Evolutionary conservation across 2,329 filamentous ascomycete genomes (phyloP).

Genomic region (Teratosphaeria zuluensis): DNA sequence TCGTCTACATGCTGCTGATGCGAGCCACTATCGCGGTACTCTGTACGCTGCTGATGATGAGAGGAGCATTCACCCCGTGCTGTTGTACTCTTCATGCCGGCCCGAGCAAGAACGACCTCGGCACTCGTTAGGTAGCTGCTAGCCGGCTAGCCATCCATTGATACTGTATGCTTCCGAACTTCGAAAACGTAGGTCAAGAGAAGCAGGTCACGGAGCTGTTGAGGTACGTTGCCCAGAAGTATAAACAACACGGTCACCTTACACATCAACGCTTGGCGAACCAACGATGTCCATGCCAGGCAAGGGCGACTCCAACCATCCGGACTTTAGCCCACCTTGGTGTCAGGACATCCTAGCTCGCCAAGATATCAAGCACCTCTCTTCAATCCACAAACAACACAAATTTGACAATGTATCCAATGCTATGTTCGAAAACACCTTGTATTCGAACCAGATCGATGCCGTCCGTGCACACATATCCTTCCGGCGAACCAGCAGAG

Average conservation of each 20-base stretch:
- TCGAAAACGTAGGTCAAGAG: too few species aligned
- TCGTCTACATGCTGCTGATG: not conserved
- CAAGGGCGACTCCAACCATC: constrained; percentile 4
- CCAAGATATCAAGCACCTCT: constrained; percentile 1
- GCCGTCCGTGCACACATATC: constrained; percentile 11
- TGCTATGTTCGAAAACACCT: constrained; percentile 9
- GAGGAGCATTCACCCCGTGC: not conserved
- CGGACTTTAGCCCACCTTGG: constrained; percentile 8
- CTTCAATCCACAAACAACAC: not conserved
- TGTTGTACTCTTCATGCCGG: too few species aligned
- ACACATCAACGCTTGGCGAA: not conserved
- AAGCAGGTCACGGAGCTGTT: too few species aligned
- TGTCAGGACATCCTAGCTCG: constrained; percentile 4
- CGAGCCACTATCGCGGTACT: not conserved
- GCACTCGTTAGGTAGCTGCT: too few species aligned
- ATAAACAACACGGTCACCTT: not conserved
- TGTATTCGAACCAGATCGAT: constrained; percentile 2
- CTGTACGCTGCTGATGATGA: not conserved
- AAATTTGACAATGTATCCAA: constrained; percentile 4
- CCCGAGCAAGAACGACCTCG: too few species aligned
- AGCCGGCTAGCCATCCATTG: too few species aligned
- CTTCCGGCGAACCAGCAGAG: constrained; percentile 9
- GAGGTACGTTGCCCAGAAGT: too few species aligned
- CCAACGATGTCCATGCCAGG: not conserved
- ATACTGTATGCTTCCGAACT: too few species aligned